Evolutionary conservation across 2,329 filamentous ascomycete species (phyloP).

Genomic region (Polytolypa hystricis): DNA sequence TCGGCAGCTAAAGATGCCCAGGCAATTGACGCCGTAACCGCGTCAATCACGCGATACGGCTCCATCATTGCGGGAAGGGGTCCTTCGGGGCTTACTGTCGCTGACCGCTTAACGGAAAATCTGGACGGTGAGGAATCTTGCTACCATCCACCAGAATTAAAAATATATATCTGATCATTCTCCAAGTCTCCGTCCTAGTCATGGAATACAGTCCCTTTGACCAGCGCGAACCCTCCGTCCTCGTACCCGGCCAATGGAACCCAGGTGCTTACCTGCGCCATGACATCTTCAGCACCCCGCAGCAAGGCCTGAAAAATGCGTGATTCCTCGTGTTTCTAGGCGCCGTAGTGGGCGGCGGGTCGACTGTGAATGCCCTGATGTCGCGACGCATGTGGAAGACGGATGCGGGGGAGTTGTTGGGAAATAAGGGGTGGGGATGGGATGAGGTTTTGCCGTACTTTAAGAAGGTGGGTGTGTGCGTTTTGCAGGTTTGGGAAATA

Average conservation of each 20-base stretch:
- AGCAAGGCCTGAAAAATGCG: slow-evolving; percentile 16
- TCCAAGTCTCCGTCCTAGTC: slow-evolving; percentile 10
- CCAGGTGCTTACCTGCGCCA: slow-evolving; percentile 21
- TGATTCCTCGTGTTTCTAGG: slow-evolving; percentile 20
- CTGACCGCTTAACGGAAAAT: slow-evolving; percentile 32
- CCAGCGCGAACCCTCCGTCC: slow-evolving; percentile 11
- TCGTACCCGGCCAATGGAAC: slow-evolving; percentile 31
- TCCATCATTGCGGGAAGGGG: slow-evolving; percentile 43
- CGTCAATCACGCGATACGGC: no score
- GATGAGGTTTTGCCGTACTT: slow-evolving; percentile 3
- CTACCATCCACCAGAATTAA: background rate
- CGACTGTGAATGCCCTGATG: slow-evolving; percentile 24
- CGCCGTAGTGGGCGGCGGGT: slow-evolving; percentile 31
- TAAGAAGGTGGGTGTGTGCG: slow-evolving; percentile 2
- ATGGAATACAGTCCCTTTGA: slow-evolving; percentile 14
- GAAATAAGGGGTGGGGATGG: slow-evolving; percentile 14
- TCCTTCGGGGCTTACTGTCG: slow-evolving; percentile 38
- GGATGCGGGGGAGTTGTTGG: slow-evolving; percentile 26
- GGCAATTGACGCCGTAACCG: no score
- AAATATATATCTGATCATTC: background rate
- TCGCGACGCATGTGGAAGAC: no score
- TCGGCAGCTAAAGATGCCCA: no score
- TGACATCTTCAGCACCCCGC: slow-evolving; percentile 22
- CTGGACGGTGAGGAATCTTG: background rate
- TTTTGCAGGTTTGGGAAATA: no score